Conservation (phyloP, 495 filamentous ascomycete species). For the Hyphodiscus hymeniophilus region DNA sequence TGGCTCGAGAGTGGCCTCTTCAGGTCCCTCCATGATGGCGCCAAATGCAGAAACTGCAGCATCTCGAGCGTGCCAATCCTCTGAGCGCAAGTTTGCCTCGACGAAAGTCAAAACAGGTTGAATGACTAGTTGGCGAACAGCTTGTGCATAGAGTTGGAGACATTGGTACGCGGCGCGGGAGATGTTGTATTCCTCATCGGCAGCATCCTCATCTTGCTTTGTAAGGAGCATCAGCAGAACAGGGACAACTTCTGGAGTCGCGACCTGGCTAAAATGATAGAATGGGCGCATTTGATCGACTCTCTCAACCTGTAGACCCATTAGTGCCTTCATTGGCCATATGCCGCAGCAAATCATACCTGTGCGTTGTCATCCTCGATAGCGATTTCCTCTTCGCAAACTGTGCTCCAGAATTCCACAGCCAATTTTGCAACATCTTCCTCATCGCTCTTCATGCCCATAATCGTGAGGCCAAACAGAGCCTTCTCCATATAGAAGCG, state of each 20-base stretch:
- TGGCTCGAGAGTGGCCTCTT: slow-evolving; percentile 78
- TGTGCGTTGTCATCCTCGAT: slow-evolving; percentile 95
- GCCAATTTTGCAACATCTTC: slow-evolving; percentile 97
- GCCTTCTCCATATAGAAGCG: slow-evolving; percentile 99
- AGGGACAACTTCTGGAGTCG: slow-evolving; percentile 85
- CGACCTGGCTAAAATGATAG: slow-evolving; percentile 87
- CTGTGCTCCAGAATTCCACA: slow-evolving; percentile 99
- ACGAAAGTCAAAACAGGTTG: slow-evolving; percentile 80
- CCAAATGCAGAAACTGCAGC: slow-evolving; percentile 97
- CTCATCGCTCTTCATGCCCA: slow-evolving; percentile 96
- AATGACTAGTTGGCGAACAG: slow-evolving; percentile 73
- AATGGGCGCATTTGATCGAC: slow-evolving; percentile 73
- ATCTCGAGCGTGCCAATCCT: slow-evolving; percentile 90
- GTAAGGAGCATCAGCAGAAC: slow-evolving; percentile 83
- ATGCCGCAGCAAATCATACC: slow-evolving; percentile 37
- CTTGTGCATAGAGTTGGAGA: slow-evolving; percentile 88
- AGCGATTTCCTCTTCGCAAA: slow-evolving; percentile 94
- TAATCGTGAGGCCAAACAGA: slow-evolving; percentile 93
- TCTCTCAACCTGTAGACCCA: slow-evolving; percentile 51
- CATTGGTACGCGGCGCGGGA: slow-evolving; percentile 95
- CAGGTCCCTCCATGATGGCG: slow-evolving; percentile 97
- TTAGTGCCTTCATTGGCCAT: slow-evolving; percentile 14
- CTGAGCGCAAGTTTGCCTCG: slow-evolving; percentile 77
- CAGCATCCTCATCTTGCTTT: slow-evolving; percentile 94
- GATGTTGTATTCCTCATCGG: slow-evolving; percentile 94